phyloP scores from a whole-genome alignment of 129 eudicot genomes.

The Chrysanthemum lavandulifolium region DNA sequence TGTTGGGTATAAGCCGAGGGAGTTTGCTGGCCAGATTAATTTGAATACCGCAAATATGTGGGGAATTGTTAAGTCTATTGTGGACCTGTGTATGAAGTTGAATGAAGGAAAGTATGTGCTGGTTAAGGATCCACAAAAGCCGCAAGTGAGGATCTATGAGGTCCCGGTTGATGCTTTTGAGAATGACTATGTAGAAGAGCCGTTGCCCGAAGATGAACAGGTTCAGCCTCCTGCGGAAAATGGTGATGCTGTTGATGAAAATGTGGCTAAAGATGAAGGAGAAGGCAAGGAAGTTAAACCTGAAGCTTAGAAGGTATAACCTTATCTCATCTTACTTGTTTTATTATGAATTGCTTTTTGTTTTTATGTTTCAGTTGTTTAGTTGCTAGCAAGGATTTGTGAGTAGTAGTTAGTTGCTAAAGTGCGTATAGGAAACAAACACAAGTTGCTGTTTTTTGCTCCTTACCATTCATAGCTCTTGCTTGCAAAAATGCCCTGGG shows the following conservation, averaged over 20 bases:
- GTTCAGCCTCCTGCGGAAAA: constrained; percentile 84
- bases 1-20: constrained; percentile 83
- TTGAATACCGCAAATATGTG: constrained; percentile 82
- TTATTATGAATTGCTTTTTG: background rate
- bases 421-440: too few relatives aligned
- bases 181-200: constrained; percentile 83
- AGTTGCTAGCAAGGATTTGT: too few relatives aligned
- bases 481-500: too few relatives aligned
- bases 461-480: too few relatives aligned
- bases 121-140: constrained; percentile 84
- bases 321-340: constrained; percentile 1
- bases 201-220: constrained; percentile 86
- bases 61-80: constrained; percentile 90
- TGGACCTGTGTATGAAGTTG: constrained; percentile 45
- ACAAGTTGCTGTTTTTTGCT: too few relatives aligned
- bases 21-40: constrained; percentile 84
- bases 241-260: constrained; percentile 46
- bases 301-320: constrained; percentile 49
- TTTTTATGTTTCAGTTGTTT: background rate
- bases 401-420: too few relatives aligned
- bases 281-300: constrained; percentile 50
- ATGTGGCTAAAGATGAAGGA: constrained; percentile 40
- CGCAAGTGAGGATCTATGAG: constrained; percentile 86
- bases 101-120: constrained; percentile 71
- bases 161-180: constrained; percentile 92